Percentiles rank a stretch among this genome's conserved stretches.
Conservation (phyloP, 1,284 basidiomycete genomes). For the Coniferiporia sulphurascens region DNA sequence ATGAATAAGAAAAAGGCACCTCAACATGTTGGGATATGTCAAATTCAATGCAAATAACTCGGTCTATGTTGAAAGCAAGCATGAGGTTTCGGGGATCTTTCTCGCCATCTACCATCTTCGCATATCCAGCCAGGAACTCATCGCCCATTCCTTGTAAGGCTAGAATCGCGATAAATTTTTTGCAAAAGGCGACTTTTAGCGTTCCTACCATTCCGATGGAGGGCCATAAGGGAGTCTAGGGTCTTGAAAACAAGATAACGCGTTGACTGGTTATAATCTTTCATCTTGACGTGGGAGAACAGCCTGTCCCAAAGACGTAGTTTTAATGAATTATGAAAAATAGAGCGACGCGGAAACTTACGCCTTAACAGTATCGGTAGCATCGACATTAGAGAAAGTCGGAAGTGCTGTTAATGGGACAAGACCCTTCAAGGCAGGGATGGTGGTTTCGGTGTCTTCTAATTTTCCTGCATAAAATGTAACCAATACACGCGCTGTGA, state of each 20-base stretch:
- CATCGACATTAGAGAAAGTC: conserved; percentile 69
- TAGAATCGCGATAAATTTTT: conserved; percentile 27
- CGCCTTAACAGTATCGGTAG: conserved; percentile 63
- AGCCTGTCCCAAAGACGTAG: conserved; percentile 43
- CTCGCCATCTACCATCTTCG: conserved; percentile 83
- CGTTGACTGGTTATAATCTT: conserved; percentile 75
- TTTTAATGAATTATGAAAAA: background rate
- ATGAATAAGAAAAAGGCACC: conserved; percentile 39
- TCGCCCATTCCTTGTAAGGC: conserved; percentile 71
- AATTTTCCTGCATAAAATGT: conserved; percentile 85
- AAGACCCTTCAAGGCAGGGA: conserved; percentile 74
- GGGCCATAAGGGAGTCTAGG: conserved; percentile 75
- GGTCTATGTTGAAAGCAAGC: conserved; percentile 83
- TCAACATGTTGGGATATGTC: conserved; percentile 72
- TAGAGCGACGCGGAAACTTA: conserved; percentile 33
- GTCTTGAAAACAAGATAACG: conserved; percentile 82
- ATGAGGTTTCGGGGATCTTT: conserved; percentile 97
- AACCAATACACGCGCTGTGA: conserved; percentile 72
- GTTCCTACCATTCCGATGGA: conserved; percentile 59
- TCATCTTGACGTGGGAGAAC: conserved; percentile 78
- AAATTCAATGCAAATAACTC: conserved; percentile 85
- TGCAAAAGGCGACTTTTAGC: background rate
- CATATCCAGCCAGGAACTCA: conserved; percentile 75
- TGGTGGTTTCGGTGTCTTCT: conserved; percentile 78
- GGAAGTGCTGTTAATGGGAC: conserved; percentile 61